A percentile compares a stretch with the other conserved stretches of the same genome.
Conservation (phyloP, 2,329 filamentous ascomycete species). For the Aspergillus jensenii region DNA sequence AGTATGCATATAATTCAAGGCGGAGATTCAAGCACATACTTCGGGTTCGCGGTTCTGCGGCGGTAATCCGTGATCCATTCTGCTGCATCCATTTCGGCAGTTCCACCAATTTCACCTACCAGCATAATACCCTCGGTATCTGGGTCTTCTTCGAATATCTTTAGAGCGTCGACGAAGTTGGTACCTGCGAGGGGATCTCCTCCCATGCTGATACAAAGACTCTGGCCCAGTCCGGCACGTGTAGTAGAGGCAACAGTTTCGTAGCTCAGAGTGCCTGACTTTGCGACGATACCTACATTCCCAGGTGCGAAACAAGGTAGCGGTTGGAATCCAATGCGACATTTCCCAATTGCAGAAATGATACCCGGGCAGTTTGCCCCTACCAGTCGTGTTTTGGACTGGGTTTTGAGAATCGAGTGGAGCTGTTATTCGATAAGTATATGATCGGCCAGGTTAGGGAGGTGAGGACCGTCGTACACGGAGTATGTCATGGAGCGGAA, state of each 20-base stretch:
- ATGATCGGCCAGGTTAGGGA: neutral
- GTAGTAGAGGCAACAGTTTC: slow-evolving; percentile 75
- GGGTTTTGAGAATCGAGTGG: slow-evolving; percentile 68
- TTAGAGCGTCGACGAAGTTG: slow-evolving; percentile 69
- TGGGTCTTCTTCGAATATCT: slow-evolving; percentile 64
- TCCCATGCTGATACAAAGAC: slow-evolving; percentile 73
- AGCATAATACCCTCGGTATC: slow-evolving; percentile 71
- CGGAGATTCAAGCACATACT: slow-evolving; percentile 48
- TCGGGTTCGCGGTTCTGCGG: slow-evolving; percentile 57
- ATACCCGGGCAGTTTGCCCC: slow-evolving; percentile 82
- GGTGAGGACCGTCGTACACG: slow-evolving; percentile 47
- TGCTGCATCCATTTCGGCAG: slow-evolving; percentile 68
- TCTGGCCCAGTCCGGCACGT: slow-evolving; percentile 72
- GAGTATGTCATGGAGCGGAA: slow-evolving; percentile 75
- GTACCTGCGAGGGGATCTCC: slow-evolving; percentile 75
- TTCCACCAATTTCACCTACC: slow-evolving; percentile 71
- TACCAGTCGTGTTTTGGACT: slow-evolving; percentile 70
- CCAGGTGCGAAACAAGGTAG: slow-evolving; percentile 70
- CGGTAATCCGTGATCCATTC: slow-evolving; percentile 70
- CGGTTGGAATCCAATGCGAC: slow-evolving; percentile 74
- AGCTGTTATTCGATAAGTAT: slow-evolving; percentile 45
- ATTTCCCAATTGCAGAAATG: slow-evolving; percentile 69
- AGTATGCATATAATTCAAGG: slow-evolving; percentile 10
- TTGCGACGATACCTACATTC: slow-evolving; percentile 73
- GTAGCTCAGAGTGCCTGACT: slow-evolving; percentile 77